Base-by-base conservation (phyloP, 2,329 filamentous ascomycete genomes). In the Curvularia spicifera region DNA sequence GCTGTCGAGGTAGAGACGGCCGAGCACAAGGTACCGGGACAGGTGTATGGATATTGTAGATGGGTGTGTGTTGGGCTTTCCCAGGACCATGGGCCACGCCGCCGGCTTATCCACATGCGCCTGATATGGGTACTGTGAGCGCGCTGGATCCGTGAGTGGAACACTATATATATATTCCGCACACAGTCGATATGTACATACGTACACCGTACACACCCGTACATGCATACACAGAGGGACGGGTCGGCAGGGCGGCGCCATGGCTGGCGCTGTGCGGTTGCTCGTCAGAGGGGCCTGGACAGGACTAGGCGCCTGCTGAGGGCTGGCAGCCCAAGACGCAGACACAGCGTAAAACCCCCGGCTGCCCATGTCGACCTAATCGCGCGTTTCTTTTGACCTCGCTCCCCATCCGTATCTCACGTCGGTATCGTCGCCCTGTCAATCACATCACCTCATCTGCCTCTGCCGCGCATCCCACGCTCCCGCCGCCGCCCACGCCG, bases 381-480 rank as follows among this genome's bases (percentile, higher is more conserved):
- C 65, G 66, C 61, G 56, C 60, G 55, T 66, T 65, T 61, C 63
- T 63, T 63, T 63, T 69, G 63, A 64, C 61, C 66, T 64, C 59
- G 24, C 24, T 26, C 56, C 56, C 60, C 59, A 40, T 56, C 54
- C 61, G 57, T 57, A 18, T 18, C 18, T 18, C 61, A 53, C 55
- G 54, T 43, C 59, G 43, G 39, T 26, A 52, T 55, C 46, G 43
- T 26, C 24, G 24, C 6, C 4, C 24, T 26, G 24, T 4, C 24
- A 26, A 26, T 26, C 24, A 26, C 6, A 26, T 26, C 24, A 26
- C 24, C 24, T 4, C 24, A 4, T 6, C 24, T 6, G 24, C 6
- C 24, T 6, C 6, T 26, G 24, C 24, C 24, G 43, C 43, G 24
- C 26, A 24, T 12, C 10, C 43, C 43, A 28, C 24, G 22, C 43